Conservation (phyloP, 2,329 filamentous ascomycete species). For the Fusarium sp. region DNA sequence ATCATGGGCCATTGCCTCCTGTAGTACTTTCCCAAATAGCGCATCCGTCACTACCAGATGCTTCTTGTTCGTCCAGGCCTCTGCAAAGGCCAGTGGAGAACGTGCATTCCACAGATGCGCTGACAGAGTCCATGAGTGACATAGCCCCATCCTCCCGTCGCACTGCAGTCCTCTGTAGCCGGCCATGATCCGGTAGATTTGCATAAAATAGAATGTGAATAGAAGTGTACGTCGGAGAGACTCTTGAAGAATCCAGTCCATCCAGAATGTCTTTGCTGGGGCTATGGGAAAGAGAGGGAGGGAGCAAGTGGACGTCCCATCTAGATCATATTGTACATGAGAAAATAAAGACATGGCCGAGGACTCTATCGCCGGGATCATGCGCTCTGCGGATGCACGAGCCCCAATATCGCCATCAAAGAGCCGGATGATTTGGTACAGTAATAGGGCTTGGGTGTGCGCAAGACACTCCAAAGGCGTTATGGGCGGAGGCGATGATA, state of each 20-base stretch:
- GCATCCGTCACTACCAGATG: conserved; percentile 49
- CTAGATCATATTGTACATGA: conserved; percentile 46
- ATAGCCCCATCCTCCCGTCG: conserved; percentile 44
- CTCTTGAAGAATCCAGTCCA: conserved; percentile 61
- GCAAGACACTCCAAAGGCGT: conserved; percentile 48
- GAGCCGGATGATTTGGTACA: conserved; percentile 59
- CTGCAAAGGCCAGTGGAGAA: conserved; percentile 49
- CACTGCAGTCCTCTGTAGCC: conserved; percentile 41
- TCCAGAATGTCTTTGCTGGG: conserved; percentile 57
- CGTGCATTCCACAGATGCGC: conserved; percentile 50
- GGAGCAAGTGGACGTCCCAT: conserved; percentile 9
- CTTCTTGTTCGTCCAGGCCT: conserved; percentile 49
- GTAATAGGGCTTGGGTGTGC: conserved; percentile 56
- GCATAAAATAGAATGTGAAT: conserved; percentile 56
- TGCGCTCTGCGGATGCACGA: conserved; percentile 50
- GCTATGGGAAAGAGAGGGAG: conserved; percentile 50
- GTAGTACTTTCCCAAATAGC: conserved; percentile 41
- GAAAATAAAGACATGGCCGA: conserved; percentile 47
- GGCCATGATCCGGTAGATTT: conserved; percentile 49
- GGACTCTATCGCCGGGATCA: conserved; percentile 46
- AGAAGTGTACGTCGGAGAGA: conserved; percentile 61
- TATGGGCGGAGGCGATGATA: conserved; percentile 47
- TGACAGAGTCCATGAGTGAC: conserved; percentile 52
- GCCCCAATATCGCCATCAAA: conserved; percentile 59
- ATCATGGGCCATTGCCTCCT: conserved; percentile 51